Evolutionary conservation across 352 stramenopile species (phyloP).

Genomic region (Pythium chondricola): DNA sequence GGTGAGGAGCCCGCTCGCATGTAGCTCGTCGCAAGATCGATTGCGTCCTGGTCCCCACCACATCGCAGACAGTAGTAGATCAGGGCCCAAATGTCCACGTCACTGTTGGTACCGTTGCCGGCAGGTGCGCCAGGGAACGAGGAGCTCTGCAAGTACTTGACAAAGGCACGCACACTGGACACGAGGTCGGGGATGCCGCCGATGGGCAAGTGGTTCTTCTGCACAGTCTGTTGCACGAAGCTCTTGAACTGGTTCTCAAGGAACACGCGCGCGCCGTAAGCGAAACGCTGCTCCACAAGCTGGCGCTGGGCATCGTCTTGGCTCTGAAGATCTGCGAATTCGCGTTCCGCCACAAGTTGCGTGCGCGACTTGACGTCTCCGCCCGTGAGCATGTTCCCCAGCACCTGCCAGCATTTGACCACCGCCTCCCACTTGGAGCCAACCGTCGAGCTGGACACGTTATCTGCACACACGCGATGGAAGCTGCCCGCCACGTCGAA

Average conservation of each 20-base stretch:
- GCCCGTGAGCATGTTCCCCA: slow-evolving; percentile 55
- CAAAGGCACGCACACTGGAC: slow-evolving; percentile 70
- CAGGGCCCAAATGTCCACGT: slow-evolving; percentile 64
- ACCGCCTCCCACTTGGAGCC: slow-evolving; percentile 70
- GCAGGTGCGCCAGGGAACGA: slow-evolving; percentile 26
- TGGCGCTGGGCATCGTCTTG: slow-evolving; percentile 29
- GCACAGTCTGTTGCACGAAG: slow-evolving; percentile 76
- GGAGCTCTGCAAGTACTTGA: slow-evolving; percentile 70
- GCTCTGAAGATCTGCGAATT: slow-evolving; percentile 34
- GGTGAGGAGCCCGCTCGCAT: slow-evolving; percentile 34
- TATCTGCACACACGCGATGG: slow-evolving; percentile 38
- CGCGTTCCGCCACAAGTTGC: slow-evolving; percentile 45
- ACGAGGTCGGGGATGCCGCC: slow-evolving; percentile 65
- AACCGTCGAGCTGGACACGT: slow-evolving; percentile 48
- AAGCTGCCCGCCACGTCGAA: slow-evolving; percentile 62
- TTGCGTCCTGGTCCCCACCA: slow-evolving; percentile 62
- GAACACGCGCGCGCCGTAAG: slow-evolving; percentile 63
- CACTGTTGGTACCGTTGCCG: slow-evolving; percentile 29
- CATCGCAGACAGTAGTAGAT: slow-evolving; percentile 80
- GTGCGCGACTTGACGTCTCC: slow-evolving; percentile 38
- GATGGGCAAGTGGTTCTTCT: slow-evolving; percentile 66
- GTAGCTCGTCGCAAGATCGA: slow-evolving; percentile 41
- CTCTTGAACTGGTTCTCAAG: slow-evolving; percentile 71
- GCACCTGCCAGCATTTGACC: slow-evolving; percentile 79
- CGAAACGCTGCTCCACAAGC: slow-evolving; percentile 49